phyloP scores from a whole-genome alignment of 2,329 filamentous ascomycete genomes.

The Pseudogymnoascus sp. region DNA sequence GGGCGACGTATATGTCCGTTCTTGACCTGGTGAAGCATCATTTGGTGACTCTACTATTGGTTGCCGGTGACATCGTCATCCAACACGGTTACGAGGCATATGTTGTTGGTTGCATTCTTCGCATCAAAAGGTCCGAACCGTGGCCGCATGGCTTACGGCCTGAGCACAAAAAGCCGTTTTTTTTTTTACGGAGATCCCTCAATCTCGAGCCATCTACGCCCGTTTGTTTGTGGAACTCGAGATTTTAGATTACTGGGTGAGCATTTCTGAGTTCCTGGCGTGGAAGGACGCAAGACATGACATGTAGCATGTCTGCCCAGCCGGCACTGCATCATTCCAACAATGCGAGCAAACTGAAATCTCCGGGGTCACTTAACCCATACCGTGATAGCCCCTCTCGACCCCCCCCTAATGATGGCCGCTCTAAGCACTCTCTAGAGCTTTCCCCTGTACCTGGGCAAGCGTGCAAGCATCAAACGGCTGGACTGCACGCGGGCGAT shows the following conservation, averaged over 20 bases:
- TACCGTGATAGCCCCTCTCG: not conserved
- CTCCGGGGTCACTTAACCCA: not conserved
- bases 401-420: not conserved
- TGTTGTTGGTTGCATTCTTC: slow-evolving; percentile 1
- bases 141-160: not conserved
- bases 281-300: not conserved
- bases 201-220: not conserved
- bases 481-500: not conserved
- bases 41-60: not conserved
- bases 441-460: not conserved
- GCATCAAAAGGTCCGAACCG: slow-evolving; percentile 2
- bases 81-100: slow-evolving; percentile 1
- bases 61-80: not conserved
- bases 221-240: not conserved
- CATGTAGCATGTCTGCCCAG: not conserved
- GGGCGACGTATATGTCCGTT: not conserved
- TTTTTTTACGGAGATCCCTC: not conserved
- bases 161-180: not conserved
- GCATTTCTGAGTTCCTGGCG: not conserved
- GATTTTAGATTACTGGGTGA: not conserved
- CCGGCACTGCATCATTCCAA: not conserved
- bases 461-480: not conserved
- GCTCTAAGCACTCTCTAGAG: not conserved
- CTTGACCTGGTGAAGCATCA: not conserved
- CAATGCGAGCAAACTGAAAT: slow-evolving; percentile 2